Evolutionary conservation across 2,329 filamentous ascomycete genomes (phyloP).

Genomic region (Fusarium sp.): DNA sequence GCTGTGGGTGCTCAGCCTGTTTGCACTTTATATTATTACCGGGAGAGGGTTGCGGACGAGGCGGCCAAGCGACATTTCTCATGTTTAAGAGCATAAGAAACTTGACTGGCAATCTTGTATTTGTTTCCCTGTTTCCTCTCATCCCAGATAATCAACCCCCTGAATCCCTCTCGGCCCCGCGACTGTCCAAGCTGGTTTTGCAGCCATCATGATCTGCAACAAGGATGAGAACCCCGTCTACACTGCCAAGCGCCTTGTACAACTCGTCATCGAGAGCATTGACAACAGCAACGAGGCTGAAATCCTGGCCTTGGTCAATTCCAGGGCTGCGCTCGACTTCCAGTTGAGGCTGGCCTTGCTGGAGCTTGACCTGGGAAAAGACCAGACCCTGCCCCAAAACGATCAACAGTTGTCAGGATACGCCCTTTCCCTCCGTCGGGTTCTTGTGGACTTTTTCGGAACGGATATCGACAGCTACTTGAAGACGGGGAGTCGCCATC

Average conservation of each 20-base stretch:
- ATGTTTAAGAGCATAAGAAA: neutral
- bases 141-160: neutral
- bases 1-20: neutral
- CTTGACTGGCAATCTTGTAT: neutral
- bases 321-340: neutral
- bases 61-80: neutral
- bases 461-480: neutral
- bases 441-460: neutral
- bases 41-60: neutral
- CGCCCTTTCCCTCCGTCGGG: neutral
- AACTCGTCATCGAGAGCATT: neutral
- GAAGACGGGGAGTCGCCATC: neutral
- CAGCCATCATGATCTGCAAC: neutral
- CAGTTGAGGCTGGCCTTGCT: neutral
- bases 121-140: neutral
- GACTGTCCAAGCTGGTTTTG: neutral
- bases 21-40: neutral
- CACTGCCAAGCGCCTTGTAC: neutral
- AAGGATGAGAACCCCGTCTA: neutral
- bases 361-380: neutral
- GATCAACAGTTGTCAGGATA: neutral
- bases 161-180: neutral
- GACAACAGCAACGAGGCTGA: neutral
- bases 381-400: neutral
- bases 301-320: constrained; percentile 1